These are phyloP conservation scores for Macrophomina pseudophaseolina DNA, from an alignment of 2,329 filamentous ascomycete genomes.

Conservation along the genomic window DNA sequence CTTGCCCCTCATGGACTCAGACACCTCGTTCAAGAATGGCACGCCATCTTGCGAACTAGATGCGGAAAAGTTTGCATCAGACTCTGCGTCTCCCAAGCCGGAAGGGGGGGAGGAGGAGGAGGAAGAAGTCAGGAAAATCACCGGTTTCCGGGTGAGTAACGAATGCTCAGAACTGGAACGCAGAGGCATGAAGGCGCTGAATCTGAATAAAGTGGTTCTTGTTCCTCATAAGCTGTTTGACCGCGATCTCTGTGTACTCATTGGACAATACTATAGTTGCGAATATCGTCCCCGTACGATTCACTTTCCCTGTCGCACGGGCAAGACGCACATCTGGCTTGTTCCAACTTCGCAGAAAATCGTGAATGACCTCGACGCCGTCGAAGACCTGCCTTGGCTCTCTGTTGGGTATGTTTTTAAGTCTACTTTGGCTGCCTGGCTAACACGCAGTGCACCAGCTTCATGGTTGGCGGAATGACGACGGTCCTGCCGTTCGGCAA, in stretches of 20 bases:
- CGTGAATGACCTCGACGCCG: slow-evolving; percentile 37
- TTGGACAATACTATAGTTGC: slow-evolving; percentile 49
- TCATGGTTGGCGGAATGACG: slow-evolving; percentile 43
- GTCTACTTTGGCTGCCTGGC: no score
- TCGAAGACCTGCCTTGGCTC: slow-evolving; percentile 44
- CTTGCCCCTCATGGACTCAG: neutral
- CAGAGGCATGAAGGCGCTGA: no score
- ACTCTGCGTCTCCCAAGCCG: neutral
- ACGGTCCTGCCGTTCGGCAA: slow-evolving; percentile 58
- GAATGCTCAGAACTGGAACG: neutral
- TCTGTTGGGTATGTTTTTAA: slow-evolving; percentile 29
- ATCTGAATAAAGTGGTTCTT: neutral
- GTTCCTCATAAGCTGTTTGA: neutral
- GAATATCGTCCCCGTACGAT: slow-evolving; percentile 44
- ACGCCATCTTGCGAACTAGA: neutral
- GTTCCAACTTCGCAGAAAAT: slow-evolving; percentile 35
- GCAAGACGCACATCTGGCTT: no score
- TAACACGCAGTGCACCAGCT: slow-evolving; percentile 27
- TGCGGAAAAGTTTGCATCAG: neutral
- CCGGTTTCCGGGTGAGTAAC: neutral
- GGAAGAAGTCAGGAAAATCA: neutral
- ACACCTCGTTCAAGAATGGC: neutral
- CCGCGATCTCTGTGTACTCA: slow-evolving; percentile 39
- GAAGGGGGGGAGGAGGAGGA: neutral
- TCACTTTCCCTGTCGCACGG: no score